A percentile compares a stretch with the other conserved stretches of the same genome.
Conservation (phyloP, 345 rosid species). For the Corchorus olitorius region DNA sequence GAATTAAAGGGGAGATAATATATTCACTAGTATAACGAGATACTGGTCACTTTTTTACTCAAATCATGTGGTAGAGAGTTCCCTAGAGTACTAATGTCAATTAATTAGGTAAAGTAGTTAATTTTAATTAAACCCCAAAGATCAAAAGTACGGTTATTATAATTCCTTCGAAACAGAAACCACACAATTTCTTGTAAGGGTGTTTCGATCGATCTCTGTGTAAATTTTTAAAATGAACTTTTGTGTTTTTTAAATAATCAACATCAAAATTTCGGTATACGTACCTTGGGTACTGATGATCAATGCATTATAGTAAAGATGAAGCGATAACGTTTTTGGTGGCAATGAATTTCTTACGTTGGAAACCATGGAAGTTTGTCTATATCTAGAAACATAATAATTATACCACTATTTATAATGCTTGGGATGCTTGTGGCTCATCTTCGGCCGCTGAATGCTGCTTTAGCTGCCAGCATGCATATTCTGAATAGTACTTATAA, state of each 20-base stretch:
- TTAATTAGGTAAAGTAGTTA: not conserved
- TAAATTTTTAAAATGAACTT: too few relatives aligned
- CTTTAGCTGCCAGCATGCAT: not conserved
- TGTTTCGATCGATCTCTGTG: too few relatives aligned
- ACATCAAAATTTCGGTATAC: conserved; percentile 2
- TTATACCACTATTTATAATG: too few relatives aligned
- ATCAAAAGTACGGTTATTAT: not conserved
- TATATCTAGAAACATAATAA: not conserved
- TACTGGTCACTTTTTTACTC: too few relatives aligned
- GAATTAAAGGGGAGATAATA: too few relatives aligned
- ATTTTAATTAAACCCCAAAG: not conserved
- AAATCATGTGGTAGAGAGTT: not conserved
- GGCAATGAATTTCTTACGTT: conserved; percentile 14
- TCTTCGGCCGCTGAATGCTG: not conserved
- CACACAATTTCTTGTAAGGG: not conserved
- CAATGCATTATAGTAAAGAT: conserved; percentile 7
- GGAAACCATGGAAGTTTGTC: conserved; percentile 10
- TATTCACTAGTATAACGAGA: too few relatives aligned
- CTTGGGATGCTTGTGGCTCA: not conserved
- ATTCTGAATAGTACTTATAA: too few relatives aligned
- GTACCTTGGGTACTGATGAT: not conserved
- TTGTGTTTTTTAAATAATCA: not conserved
- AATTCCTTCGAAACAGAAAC: too few relatives aligned
- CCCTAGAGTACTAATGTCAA: not conserved
- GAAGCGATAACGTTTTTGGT: not conserved